phyloP scores from a whole-genome alignment of 805 yeast genomes.

The Monosporozyma solicola region DNA sequence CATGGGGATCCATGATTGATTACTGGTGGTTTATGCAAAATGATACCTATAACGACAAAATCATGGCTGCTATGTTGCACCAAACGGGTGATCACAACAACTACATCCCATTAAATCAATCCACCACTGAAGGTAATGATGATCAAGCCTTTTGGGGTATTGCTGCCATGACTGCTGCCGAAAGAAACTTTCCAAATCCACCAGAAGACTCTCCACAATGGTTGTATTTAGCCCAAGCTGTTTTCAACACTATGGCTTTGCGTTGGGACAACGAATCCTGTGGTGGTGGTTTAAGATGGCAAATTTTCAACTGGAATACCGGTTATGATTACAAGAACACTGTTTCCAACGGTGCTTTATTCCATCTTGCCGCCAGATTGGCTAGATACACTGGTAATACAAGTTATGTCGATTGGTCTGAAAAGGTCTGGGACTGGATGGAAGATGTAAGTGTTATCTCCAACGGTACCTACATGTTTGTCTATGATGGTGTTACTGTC shows the following conservation, averaged over 20 bases:
- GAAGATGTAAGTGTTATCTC: slow-evolving; percentile 40
- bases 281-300: slow-evolving; percentile 93
- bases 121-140: slow-evolving; percentile 93
- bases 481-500: slow-evolving; percentile 61
- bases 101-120: slow-evolving; percentile 80
- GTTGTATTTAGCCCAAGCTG: slow-evolving; percentile 80
- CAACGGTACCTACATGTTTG: slow-evolving; percentile 30
- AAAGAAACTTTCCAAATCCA: slow-evolving; percentile 72
- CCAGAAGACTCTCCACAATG: slow-evolving; percentile 53
- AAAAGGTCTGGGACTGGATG: slow-evolving; percentile 76
- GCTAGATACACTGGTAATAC: slow-evolving; percentile 74
- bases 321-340: slow-evolving; percentile 92
- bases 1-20: slow-evolving; percentile 81
- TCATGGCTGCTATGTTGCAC: slow-evolving; percentile 54
- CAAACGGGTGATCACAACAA: slow-evolving; percentile 70
- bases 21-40: slow-evolving; percentile 65
- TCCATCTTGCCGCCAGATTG: slow-evolving; percentile 78
- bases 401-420: slow-evolving; percentile 68
- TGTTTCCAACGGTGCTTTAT: slow-evolving; percentile 82
- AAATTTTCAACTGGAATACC: slow-evolving; percentile 86
- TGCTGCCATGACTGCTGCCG: slow-evolving; percentile 87
- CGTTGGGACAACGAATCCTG: slow-evolving; percentile 77
- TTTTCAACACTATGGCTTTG: slow-evolving; percentile 79
- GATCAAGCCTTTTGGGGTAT: slow-evolving; percentile 98
- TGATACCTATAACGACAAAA: slow-evolving; percentile 49